phyloP scores from a whole-genome alignment of 352 stramenopile species.

The Phytophthora citricola region DNA sequence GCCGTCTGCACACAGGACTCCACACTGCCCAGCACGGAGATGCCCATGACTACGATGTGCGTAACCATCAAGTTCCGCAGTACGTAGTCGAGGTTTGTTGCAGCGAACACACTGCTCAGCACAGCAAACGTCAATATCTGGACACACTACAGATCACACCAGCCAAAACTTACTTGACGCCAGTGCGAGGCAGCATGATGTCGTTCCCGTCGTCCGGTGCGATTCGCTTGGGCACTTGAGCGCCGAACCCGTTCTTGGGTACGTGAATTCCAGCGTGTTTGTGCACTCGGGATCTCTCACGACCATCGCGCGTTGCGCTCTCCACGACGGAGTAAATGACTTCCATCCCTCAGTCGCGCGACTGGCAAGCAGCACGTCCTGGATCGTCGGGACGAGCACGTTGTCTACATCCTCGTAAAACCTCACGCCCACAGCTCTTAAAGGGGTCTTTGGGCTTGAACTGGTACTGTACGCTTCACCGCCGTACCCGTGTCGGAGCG shows the following conservation, averaged over 20 bases:
- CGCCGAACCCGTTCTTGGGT: constrained; percentile 69
- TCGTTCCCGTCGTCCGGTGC: constrained; percentile 62
- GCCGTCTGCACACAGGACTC: constrained; percentile 83
- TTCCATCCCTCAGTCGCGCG: constrained; percentile 66
- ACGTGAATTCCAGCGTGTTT: constrained; percentile 88
- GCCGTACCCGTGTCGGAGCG: constrained; percentile 27
- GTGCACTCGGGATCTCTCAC: constrained; percentile 86
- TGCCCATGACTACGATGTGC: constrained; percentile 86
- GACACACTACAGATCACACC: neutral
- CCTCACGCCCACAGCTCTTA: constrained; percentile 14
- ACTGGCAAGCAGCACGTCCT: constrained; percentile 65
- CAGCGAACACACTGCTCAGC: constrained; percentile 74
- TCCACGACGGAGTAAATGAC: constrained; percentile 93
- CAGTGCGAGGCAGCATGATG: constrained; percentile 86
- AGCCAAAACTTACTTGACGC: constrained; percentile 62
- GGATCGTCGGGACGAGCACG: constrained; percentile 60
- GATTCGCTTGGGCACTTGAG: constrained; percentile 65
- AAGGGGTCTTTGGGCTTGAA: constrained; percentile 7
- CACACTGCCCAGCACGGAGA: constrained; percentile 86
- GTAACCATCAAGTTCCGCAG: constrained; percentile 87
- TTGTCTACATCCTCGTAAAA: constrained; percentile 65
- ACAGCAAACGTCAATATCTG: constrained; percentile 5
- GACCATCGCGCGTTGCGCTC: constrained; percentile 81
- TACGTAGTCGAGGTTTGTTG: constrained; percentile 92
- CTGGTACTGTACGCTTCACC: constrained; percentile 7